These are phyloP conservation scores for Penicillium griseofulvum DNA, from an alignment of 2,329 filamentous ascomycete genomes.

Conservation along the genomic window DNA sequence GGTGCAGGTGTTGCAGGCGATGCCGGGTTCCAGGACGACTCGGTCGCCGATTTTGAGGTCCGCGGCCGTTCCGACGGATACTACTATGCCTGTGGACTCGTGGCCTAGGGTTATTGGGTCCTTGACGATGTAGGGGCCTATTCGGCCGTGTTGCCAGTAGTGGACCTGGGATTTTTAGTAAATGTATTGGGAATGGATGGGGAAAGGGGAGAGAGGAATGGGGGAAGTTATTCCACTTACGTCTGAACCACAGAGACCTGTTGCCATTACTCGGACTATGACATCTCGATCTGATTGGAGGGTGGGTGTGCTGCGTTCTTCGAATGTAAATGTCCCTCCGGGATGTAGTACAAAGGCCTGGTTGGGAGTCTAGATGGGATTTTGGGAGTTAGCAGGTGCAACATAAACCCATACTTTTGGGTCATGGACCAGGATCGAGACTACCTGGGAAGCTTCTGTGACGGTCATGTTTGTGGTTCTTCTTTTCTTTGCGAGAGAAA, in stretches of 20 bases:
- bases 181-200: too few species aligned
- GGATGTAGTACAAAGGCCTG: slow-evolving; percentile 21
- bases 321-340: slow-evolving; percentile 22
- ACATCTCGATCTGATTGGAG: slow-evolving; percentile 59
- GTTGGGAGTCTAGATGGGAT: slow-evolving; percentile 1
- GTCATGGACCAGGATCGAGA: neutral
- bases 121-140: slow-evolving; percentile 37
- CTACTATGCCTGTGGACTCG: slow-evolving; percentile 65
- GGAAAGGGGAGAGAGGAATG: neutral
- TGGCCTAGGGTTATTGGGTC: slow-evolving; percentile 56
- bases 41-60: slow-evolving; percentile 61
- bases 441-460: slow-evolving; percentile 1
- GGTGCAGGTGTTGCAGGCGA: slow-evolving; percentile 67
- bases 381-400: neutral
- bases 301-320: slow-evolving; percentile 18
- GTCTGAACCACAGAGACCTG: slow-evolving; percentile 81
- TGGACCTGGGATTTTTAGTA: too few species aligned
- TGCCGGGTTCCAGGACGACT: slow-evolving; percentile 71
- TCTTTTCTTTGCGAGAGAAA: neutral
- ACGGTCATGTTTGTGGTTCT: slow-evolving; percentile 1
- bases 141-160: slow-evolving; percentile 41
- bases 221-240: slow-evolving; percentile 43
- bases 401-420: neutral
- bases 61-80: slow-evolving; percentile 55
- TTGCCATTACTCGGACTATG: slow-evolving; percentile 73